phyloP scores from a whole-genome alignment of 2,329 filamentous ascomycete species.

The Lecanosticta acicola region DNA sequence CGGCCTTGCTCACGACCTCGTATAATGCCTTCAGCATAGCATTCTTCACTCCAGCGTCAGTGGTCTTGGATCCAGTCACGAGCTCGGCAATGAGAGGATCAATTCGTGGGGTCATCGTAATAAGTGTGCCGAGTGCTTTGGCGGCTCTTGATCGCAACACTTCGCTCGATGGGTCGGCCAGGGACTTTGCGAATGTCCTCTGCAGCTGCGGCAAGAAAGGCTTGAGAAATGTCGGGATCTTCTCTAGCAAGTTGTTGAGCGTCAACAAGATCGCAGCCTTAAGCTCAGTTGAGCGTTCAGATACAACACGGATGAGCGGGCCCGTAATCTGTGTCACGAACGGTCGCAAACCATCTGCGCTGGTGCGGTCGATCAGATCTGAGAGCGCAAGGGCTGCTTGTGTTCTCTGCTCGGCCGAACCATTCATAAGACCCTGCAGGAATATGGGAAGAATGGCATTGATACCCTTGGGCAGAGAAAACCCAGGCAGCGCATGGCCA shows the following conservation, averaged over 20 bases:
- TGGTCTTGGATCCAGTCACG: slow-evolving; percentile 89
- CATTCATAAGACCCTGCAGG: slow-evolving; percentile 95
- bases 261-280: slow-evolving; percentile 92
- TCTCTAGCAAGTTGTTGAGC: slow-evolving; percentile 89
- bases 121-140: slow-evolving; percentile 88
- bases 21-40: slow-evolving; percentile 97
- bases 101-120: slow-evolving; percentile 90
- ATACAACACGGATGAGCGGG: slow-evolving; percentile 94
- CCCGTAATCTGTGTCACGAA: slow-evolving; percentile 98
- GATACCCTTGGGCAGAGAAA: slow-evolving; percentile 90
- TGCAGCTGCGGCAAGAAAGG: slow-evolving; percentile 96
- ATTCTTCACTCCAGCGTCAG: slow-evolving; percentile 78
- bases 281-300: slow-evolving; percentile 90
- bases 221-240: slow-evolving; percentile 92
- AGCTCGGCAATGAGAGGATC: slow-evolving; percentile 91
- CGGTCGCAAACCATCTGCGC: slow-evolving; percentile 77
- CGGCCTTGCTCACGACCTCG: slow-evolving; percentile 92
- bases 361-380: slow-evolving; percentile 90
- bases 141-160: slow-evolving; percentile 80
- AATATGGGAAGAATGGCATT: slow-evolving; percentile 95
- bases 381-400: slow-evolving; percentile 90
- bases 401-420: slow-evolving; percentile 82
- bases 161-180: slow-evolving; percentile 90
- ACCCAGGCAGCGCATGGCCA: slow-evolving; percentile 78
- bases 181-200: slow-evolving; percentile 90